Conservation (phyloP, 768 basidiomycete genomes). For the Lanmaoa pseudosensibilis region DNA sequence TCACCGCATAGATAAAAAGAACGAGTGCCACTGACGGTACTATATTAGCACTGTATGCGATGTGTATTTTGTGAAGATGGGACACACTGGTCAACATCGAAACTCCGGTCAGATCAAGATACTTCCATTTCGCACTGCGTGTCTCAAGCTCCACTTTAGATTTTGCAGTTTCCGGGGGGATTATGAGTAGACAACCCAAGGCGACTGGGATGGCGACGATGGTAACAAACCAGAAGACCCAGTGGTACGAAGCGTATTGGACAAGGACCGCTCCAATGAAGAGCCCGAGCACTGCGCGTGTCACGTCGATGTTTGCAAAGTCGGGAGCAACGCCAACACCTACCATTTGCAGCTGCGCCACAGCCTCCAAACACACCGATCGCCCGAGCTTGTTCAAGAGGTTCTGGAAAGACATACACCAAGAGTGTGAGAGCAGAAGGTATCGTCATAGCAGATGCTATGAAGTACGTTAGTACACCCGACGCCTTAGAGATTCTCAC, state of each 20-base stretch:
- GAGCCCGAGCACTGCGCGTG: constrained; percentile 37
- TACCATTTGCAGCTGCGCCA: constrained; percentile 47
- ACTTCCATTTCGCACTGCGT: constrained; percentile 24
- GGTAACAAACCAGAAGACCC: constrained; percentile 54
- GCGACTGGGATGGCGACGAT: constrained; percentile 39
- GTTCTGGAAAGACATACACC: constrained; percentile 50
- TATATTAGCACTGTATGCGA: neutral
- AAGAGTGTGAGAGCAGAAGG: constrained; percentile 51
- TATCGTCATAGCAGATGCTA: constrained; percentile 51
- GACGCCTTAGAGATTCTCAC: neutral
- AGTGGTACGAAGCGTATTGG: constrained; percentile 41
- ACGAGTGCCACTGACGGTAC: constrained; percentile 33
- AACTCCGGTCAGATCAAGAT: constrained; percentile 41
- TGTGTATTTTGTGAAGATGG: neutral
- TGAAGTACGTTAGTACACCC: constrained; percentile 2
- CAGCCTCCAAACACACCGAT: constrained; percentile 48
- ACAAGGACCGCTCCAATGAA: constrained; percentile 46
- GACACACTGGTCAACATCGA: constrained; percentile 35
- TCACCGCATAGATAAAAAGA: constrained; percentile 43
- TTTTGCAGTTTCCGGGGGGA: constrained; percentile 29
- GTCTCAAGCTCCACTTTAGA: neutral
- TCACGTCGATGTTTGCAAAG: neutral
- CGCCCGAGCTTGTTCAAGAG: constrained; percentile 46
- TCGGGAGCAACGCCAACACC: neutral
- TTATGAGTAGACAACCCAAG: constrained; percentile 32